Conservation (phyloP, 208 protist species). For the Porcisia hertigi region DNA sequence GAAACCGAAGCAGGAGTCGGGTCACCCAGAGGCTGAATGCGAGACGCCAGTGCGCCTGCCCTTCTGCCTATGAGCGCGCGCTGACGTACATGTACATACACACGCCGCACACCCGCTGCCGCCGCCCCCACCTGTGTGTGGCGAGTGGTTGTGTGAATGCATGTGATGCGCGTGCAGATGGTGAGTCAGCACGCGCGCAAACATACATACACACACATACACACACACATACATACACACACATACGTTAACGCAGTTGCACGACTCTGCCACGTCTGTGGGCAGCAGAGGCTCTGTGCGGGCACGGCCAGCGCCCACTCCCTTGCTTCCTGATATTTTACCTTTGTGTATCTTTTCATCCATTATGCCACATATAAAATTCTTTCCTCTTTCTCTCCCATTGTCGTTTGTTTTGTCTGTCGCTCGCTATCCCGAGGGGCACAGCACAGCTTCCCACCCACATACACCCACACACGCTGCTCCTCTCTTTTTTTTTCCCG, state of each 20-base stretch:
- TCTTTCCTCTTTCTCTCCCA: neutral
- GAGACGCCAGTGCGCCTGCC: conserved; percentile 21
- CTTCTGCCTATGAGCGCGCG: conserved; percentile 13
- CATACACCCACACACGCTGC: too few relatives aligned
- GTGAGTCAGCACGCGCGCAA: too few relatives aligned
- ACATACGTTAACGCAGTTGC: too few relatives aligned
- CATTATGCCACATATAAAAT: neutral
- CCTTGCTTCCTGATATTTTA: neutral
- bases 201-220: too few relatives aligned
- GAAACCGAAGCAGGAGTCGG: conserved; percentile 9
- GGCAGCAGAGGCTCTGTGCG: too few relatives aligned
- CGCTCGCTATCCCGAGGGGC: too few relatives aligned
- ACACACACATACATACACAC: neutral
- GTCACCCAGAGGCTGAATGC: neutral
- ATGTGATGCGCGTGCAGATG: neutral
- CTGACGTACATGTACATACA: neutral
- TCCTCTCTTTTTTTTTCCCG: too few relatives aligned
- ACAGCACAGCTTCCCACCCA: too few relatives aligned
- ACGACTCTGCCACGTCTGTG: too few relatives aligned
- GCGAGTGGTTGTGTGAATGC: neutral
- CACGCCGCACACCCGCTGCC: neutral
- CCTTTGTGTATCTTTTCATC: neutral
- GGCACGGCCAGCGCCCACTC: too few relatives aligned
- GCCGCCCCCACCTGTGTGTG: neutral
- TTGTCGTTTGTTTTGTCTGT: neutral